These are phyloP conservation scores for Mrakia blollopis DNA, from an alignment of 768 basidiomycete genomes.

Conservation along the genomic window DNA sequence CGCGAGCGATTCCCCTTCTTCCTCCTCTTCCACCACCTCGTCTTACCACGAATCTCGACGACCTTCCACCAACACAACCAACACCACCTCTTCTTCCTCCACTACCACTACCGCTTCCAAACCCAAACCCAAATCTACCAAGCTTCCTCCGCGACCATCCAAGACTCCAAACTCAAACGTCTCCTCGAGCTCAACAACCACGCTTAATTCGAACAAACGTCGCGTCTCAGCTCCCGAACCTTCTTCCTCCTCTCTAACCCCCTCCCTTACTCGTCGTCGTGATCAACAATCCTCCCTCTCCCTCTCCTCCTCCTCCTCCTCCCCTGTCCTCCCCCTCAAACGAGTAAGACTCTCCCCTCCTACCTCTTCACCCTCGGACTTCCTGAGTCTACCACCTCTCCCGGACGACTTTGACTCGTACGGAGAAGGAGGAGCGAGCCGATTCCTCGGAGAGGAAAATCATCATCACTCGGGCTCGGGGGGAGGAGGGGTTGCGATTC, in stretches of 20 bases:
- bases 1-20: neutral
- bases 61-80: neutral
- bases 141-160: neutral
- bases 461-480: neutral
- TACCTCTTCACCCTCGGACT: neutral
- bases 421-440: neutral
- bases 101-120: neutral
- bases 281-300: too few species aligned
- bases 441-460: neutral
- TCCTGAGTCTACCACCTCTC: neutral
- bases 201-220: too few species aligned
- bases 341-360: neutral
- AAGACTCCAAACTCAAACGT: neutral
- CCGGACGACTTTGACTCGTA: constrained; percentile 16
- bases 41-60: neutral
- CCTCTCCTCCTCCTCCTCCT: neutral
- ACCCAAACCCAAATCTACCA: neutral
- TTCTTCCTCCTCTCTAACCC: neutral
- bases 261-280: too few species aligned
- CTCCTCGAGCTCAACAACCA: neutral
- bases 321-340: neutral
- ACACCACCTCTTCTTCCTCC: neutral
- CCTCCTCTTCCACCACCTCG: neutral
- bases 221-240: neutral
- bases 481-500: neutral